phyloP scores from a whole-genome alignment of 192 early-diverging fungal genomes.

The Coemansia sp. region DNA sequence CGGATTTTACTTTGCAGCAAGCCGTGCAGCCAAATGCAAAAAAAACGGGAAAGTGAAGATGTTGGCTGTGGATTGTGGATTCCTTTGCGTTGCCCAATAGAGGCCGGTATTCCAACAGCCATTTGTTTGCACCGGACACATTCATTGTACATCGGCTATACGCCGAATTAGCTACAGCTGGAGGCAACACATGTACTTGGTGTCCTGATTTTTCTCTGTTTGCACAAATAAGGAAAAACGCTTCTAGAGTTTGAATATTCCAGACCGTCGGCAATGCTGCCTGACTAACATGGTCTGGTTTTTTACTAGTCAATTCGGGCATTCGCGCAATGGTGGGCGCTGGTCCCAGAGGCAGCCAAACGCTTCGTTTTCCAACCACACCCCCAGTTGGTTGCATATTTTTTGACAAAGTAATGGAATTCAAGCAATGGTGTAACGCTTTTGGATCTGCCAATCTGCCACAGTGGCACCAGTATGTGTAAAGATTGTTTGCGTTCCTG shows the following conservation, averaged over 20 bases:
- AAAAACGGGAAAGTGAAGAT: not conserved
- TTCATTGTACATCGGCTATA: not conserved
- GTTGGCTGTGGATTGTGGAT: not conserved
- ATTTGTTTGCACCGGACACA: not conserved
- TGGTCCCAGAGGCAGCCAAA: not conserved
- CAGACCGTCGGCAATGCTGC: not conserved
- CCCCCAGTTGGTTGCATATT: not conserved
- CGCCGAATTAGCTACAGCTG: no score
- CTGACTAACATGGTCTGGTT: not conserved
- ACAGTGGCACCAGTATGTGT: not conserved
- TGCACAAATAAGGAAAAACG: not conserved
- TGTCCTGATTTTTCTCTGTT: not conserved
- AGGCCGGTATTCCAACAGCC: not conserved
- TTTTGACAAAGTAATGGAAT: not conserved
- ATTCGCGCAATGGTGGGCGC: not conserved
- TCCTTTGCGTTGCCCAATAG: not conserved
- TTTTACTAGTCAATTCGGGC: not conserved
- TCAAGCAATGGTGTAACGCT: not conserved
- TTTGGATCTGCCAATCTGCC: slow-evolving; percentile 3
- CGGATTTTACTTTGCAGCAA: slow-evolving; percentile 1
- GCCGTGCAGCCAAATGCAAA: slow-evolving; percentile 1
- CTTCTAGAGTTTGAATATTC: not conserved
- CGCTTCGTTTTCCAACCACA: not conserved
- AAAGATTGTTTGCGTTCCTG: not conserved
- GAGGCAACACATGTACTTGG: not conserved